Conservation (phyloP, 1,139 yeast genomes). For the Meyerozyma elateridarum region DNA sequence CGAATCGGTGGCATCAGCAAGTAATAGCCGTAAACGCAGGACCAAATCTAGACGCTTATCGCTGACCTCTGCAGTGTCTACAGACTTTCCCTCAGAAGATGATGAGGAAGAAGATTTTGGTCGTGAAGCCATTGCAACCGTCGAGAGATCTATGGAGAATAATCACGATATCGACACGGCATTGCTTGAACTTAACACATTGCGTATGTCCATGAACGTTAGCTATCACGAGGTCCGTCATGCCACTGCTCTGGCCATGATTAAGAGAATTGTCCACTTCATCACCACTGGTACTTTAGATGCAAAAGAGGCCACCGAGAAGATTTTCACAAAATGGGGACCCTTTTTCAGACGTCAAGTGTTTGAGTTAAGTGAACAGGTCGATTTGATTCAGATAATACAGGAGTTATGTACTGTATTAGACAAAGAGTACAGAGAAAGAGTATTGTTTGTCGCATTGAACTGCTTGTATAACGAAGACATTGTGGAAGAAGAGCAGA, state of each 20-base stretch:
- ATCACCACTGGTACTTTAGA: conserved; percentile 71
- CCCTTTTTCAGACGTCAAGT: conserved; percentile 75
- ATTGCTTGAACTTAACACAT: conserved; percentile 81
- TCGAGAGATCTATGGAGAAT: conserved; percentile 84
- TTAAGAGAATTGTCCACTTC: conserved; percentile 64
- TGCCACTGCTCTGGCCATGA: conserved; percentile 73
- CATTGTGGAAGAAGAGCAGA: conserved; percentile 73
- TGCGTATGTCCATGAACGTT: conserved; percentile 96
- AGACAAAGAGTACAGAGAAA: conserved; percentile 35
- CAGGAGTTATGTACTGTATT: conserved; percentile 42
- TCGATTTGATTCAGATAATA: conserved; percentile 62
- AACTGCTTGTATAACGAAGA: conserved; percentile 75
- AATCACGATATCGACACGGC: conserved; percentile 94
- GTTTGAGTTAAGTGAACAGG: conserved; percentile 71
- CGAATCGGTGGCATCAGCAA: conserved; percentile 64
- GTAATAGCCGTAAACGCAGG: conserved; percentile 40
- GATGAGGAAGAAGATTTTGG: conserved; percentile 77
- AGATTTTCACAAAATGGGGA: conserved; percentile 79
- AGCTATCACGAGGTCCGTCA: conserved; percentile 86
- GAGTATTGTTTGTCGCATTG: conserved; percentile 59
- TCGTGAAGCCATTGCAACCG: conserved; percentile 89
- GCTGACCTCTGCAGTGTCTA: conserved; percentile 34
- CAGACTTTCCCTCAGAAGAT: conserved; percentile 36
- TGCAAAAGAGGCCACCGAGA: conserved; percentile 68
- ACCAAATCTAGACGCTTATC: conserved; percentile 34